Evolutionary conservation across 75 land plant species (phyloP).

Genomic region (Cunninghamia lanceolata): DNA sequence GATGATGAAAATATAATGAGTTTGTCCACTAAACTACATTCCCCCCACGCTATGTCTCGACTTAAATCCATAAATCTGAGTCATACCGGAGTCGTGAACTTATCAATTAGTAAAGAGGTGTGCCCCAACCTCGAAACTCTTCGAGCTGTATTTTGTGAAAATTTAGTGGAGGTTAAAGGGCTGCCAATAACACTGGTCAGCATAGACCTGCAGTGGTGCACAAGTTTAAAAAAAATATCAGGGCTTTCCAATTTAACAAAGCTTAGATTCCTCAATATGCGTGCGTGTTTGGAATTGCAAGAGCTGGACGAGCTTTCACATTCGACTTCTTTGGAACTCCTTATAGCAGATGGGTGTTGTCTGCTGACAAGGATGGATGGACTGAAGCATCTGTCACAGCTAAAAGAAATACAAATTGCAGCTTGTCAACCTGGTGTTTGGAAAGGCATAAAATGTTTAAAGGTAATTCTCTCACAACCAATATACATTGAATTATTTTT

Average conservation of each 20-base stretch:
- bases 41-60: not conserved
- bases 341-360: not conserved
- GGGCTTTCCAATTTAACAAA: not conserved
- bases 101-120: not conserved
- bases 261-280: not conserved
- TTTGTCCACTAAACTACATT: not conserved
- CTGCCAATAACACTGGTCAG: not conserved
- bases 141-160: not conserved
- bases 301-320: not conserved
- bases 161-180: not conserved
- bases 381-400: not conserved
- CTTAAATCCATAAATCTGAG: not conserved
- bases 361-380: not conserved
- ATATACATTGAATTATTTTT: too few relatives aligned
- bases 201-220: not conserved
- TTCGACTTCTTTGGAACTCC: not conserved
- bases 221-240: not conserved
- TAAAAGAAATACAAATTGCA: not conserved
- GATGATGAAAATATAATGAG: not conserved
- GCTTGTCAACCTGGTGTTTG: not conserved
- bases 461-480: not conserved
- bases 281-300: not conserved
- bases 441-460: not conserved
- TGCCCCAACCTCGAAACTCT: not conserved
- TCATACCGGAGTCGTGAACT: not conserved